phyloP scores from a whole-genome alignment of 2,329 filamentous ascomycete genomes.

The Beauveria asiatica region DNA sequence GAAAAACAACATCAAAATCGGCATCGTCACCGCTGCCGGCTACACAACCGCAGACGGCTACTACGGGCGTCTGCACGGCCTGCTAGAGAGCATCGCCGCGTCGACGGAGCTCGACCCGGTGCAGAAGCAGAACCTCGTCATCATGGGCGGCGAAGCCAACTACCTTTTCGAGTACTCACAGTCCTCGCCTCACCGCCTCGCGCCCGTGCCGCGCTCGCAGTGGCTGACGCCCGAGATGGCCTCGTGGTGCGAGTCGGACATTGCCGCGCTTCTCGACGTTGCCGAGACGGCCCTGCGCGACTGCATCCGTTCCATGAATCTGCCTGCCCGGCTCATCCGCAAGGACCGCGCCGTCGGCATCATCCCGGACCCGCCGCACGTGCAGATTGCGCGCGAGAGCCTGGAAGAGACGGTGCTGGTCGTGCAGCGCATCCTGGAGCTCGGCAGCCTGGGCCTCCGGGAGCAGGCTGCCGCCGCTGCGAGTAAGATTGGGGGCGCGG shows the following conservation, averaged over 20 bases:
- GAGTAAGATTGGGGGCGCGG: conserved; percentile 1
- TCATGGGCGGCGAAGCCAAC: conserved; percentile 94
- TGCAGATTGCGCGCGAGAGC: conserved; percentile 73
- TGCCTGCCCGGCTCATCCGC: conserved; percentile 72
- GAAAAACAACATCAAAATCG: conserved; percentile 69
- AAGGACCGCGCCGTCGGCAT: conserved; percentile 85
- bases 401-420: conserved; percentile 94
- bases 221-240: conserved; percentile 77
- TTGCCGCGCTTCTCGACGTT: conserved; percentile 74
- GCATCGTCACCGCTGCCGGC: conserved; percentile 93
- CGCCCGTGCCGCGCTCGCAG: conserved; percentile 53
- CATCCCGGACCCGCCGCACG: conserved; percentile 52
- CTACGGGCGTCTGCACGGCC: conserved; percentile 75
- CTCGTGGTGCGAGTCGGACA: conserved; percentile 67
- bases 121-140: conserved; percentile 71
- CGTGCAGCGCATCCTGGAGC: conserved; percentile 84
- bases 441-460: conserved; percentile 48
- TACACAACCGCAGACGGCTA: conserved; percentile 85
- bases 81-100: conserved; percentile 67
- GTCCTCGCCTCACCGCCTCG: conserved; percentile 56
- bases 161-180: conserved; percentile 79
- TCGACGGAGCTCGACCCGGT: conserved; percentile 50
- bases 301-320: conserved; percentile 68
- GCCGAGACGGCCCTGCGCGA: conserved; percentile 78
- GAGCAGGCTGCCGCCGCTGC: conserved; percentile 20